Evolutionary conservation across 768 basidiomycete species (phyloP), one percentile per base, ranked within the genome.

Genomic region (Dioszegia hungarica): DNA sequence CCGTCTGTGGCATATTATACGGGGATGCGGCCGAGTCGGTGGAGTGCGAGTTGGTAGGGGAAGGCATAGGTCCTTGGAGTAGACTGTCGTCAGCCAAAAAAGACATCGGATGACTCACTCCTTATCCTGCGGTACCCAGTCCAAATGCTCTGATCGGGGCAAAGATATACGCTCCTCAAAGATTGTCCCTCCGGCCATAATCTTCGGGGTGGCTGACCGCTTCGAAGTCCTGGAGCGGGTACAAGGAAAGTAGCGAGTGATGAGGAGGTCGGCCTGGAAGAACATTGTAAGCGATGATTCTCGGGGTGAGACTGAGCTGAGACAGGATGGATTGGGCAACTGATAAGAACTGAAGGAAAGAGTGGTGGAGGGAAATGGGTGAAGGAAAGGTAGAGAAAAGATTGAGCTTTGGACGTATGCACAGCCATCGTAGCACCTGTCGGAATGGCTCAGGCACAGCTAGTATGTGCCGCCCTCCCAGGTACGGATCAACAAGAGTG

Each of bases 21-120:
- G 49, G 27, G 29, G 57, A 57, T 27, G 46, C 38, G 5, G 57
- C 61, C 12, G 57, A 22, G 27, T 49, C 36, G 22, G 62, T 63
- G 6, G 60, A 48, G 33, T 67, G 61, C 25, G 65, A 63, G 48
- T 67, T 61, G 20, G 65, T 59, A 1, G 65, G 65, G 15, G 65
- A 67, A 24, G 59, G 45, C 9, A 46, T 37, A 20, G 55, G 31
- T 44, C 56, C 52, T 15, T 58, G 28, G 29, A 29, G 28, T 10
- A 53, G 39, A 25, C 51, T 53, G 24, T 41, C 19, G 17, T 53
- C 51, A 28, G 37, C 51, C 29, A 34, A 29, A n/a, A 17, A 12
- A 17, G 6, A 20, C 19, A 40, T 3, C 15, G 51, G 49, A 12
- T 12, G 25, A 47, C 45, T 29, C n/a, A 47, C 45, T 47, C 45